Evolutionary conservation across 495 filamentous ascomycete genomes (phyloP).

Genomic region (Tuber aestivum): DNA sequence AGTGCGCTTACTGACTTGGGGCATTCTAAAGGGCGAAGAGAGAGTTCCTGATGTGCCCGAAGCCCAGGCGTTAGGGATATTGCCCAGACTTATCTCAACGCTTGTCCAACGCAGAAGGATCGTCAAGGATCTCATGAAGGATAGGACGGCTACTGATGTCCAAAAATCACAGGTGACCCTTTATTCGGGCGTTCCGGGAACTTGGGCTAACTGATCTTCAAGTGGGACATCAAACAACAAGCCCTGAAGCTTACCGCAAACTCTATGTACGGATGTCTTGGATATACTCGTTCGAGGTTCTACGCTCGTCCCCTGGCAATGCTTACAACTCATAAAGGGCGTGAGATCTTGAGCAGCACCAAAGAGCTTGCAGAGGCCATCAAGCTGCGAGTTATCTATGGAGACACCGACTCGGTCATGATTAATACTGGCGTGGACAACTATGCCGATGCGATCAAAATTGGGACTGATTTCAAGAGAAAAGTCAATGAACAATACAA

Average conservation of each 20-base stretch:
- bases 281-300: slow-evolving; percentile 91
- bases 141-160: slow-evolving; percentile 70
- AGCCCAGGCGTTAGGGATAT: slow-evolving; percentile 67
- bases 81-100: slow-evolving; percentile 83
- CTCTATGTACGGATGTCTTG: slow-evolving; percentile 98
- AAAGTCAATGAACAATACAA: slow-evolving; percentile 84
- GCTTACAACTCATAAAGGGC: slow-evolving; percentile 93
- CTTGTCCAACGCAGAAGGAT: slow-evolving; percentile 79
- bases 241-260: slow-evolving; percentile 96
- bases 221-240: slow-evolving; percentile 98
- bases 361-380: slow-evolving; percentile 89
- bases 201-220: slow-evolving; percentile 45
- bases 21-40: slow-evolving; percentile 63
- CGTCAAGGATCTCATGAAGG: slow-evolving; percentile 96
- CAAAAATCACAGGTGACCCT: slow-evolving; percentile 55
- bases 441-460: slow-evolving; percentile 55
- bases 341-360: slow-evolving; percentile 91
- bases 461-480: slow-evolving; percentile 63
- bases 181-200: not conserved
- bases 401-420: slow-evolving; percentile 99
- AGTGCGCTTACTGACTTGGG: slow-evolving; percentile 2
- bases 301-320: slow-evolving; percentile 91
- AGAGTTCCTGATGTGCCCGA: slow-evolving; percentile 68
- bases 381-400: slow-evolving; percentile 87
- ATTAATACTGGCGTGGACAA: slow-evolving; percentile 97